Base-by-base conservation (phyloP, 179 eudicot species). In the Nepenthes alata region DNA sequence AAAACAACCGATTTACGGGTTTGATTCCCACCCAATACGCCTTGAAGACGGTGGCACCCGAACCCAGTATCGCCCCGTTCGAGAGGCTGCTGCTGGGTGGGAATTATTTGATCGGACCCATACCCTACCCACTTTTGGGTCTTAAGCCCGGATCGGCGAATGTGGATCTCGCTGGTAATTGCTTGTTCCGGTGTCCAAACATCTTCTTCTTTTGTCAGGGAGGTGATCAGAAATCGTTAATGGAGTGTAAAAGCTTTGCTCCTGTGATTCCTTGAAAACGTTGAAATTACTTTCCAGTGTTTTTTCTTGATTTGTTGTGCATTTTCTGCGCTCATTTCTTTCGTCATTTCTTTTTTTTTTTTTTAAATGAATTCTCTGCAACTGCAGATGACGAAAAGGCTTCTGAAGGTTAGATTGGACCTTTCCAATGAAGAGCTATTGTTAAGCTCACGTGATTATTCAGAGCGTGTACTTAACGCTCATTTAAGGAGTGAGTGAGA, bases 1-100 rank as follows among this genome's bases (percentile, higher is more conserved):
- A 91, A 74, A 78, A 82, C 60, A 91, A 91, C 56, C 71, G 16
- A 58, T 73, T 88, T 2, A 68, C 84, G 69, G 97, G 96, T 11
- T 14, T 77, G 75, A 88, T 91, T 25, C 97, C 97, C 70, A 71
- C 71, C 54, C 79, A 74, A 41, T 91, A 85, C 48, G 91, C 81
- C 0, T 11, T 85, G 41, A 84, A 81, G 60, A 69, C 80, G 51
- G 79, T 79, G 36, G 39, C 59, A 5, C 78, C 96, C 49, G 84
- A 65, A 4, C 59, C 69, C 5, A 91, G 85, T 1, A 41, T 75
- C 13, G 74, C 76, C 35, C 78, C 73, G 63, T 83, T 91, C 49
- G 73, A 82, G 85, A 83, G 97, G 75, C 69, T 91, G 37, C 52
- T 91, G 65, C 50, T 91, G 67, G 96, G 88, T 0, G 94, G 96